Percentiles rank a stretch among this genome's conserved stretches.
Evolutionary conservation across 768 basidiomycete species (phyloP).

Genomic region (Candolleomyces eurysporus): DNA sequence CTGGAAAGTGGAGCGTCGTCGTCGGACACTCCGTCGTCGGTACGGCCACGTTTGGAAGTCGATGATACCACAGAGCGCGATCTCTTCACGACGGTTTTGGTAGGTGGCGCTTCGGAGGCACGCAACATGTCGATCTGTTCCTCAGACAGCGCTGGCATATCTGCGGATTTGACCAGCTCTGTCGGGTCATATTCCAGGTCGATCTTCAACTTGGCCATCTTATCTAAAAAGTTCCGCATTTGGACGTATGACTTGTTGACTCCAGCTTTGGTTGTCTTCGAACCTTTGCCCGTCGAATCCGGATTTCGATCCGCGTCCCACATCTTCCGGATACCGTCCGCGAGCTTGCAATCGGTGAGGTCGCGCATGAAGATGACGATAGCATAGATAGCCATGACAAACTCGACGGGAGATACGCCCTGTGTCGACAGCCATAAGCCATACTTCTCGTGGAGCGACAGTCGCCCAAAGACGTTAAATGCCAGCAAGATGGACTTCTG

Average conservation of each 20-base stretch:
- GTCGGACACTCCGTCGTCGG: neutral
- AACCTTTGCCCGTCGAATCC: neutral
- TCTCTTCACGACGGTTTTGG: neutral
- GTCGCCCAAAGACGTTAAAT: neutral
- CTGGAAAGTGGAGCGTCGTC: neutral
- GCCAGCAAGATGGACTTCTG: neutral
- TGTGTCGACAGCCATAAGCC: neutral
- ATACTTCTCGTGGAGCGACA: neutral
- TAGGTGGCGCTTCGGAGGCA: neutral
- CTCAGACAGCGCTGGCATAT: neutral
- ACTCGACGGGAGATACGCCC: conserved; percentile 13
- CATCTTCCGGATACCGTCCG: conserved; percentile 38
- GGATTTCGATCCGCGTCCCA: conserved; percentile 8
- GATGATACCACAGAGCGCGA: neutral
- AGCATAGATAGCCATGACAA: conserved; percentile 40
- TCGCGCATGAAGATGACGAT: conserved; percentile 32
- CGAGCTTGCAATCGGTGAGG: conserved; percentile 38
- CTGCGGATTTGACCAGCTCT: neutral
- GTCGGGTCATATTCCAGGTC: neutral
- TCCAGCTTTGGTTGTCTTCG: neutral
- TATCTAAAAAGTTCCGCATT: neutral
- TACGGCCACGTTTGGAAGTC: neutral
- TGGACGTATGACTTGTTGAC: neutral
- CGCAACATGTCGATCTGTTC: neutral
- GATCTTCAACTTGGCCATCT: neutral